These are phyloP conservation scores for Metschnikowia henanensis DNA, from an alignment of 805 yeast species.

Conservation along the genomic window DNA sequence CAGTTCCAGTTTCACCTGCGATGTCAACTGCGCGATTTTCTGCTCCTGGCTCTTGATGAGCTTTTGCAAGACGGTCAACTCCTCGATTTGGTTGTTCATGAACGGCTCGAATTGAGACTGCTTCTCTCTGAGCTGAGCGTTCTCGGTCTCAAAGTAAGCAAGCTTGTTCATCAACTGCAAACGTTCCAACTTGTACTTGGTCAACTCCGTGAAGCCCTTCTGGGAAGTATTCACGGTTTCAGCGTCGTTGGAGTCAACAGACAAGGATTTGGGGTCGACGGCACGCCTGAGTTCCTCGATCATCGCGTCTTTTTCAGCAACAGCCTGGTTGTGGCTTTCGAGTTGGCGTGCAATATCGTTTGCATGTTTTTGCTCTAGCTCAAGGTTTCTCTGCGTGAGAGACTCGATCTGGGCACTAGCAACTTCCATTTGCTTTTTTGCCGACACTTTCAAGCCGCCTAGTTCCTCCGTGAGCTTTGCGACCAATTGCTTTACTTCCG, in stretches of 20 bases:
- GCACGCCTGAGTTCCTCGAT: slow-evolving; percentile 31
- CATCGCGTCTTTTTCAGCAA: slow-evolving; percentile 31
- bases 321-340: not conserved
- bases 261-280: slow-evolving; percentile 9
- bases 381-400: slow-evolving; percentile 42
- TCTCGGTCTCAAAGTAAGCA: slow-evolving; percentile 47
- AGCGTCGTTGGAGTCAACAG: slow-evolving; percentile 4
- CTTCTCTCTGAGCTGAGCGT: slow-evolving; percentile 40
- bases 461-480: slow-evolving; percentile 35
- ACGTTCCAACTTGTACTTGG: slow-evolving; percentile 42
- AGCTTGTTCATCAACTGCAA: slow-evolving; percentile 46
- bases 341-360: slow-evolving; percentile 13
- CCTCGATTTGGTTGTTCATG: slow-evolving; percentile 51
- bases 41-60: slow-evolving; percentile 54
- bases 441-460: slow-evolving; percentile 28
- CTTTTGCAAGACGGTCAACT: slow-evolving; percentile 51
- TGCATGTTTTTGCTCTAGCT: slow-evolving; percentile 4
- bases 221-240: slow-evolving; percentile 8
- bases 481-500: slow-evolving; percentile 32
- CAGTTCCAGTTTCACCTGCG: slow-evolving; percentile 45
- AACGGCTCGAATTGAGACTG: slow-evolving; percentile 50
- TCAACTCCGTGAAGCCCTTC: slow-evolving; percentile 30
- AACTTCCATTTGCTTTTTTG: slow-evolving; percentile 50
- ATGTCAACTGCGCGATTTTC: slow-evolving; percentile 40
- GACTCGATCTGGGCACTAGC: slow-evolving; percentile 55